Conservation (phyloP, 192 early-diverging fungal species). For the Spizellomyces sp. region DNA sequence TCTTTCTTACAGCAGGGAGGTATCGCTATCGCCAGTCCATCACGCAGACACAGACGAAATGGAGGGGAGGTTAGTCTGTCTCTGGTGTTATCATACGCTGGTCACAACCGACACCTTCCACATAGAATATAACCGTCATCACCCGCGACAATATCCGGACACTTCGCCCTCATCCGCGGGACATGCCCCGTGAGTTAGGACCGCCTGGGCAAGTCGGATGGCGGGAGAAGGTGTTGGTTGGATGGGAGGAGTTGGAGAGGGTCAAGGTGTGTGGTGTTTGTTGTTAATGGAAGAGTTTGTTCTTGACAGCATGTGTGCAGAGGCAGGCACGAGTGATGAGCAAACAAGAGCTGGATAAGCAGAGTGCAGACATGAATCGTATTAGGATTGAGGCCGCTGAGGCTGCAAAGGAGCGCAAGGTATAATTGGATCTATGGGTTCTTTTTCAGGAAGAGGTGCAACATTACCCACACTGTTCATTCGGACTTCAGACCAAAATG, state of each 20-base stretch:
- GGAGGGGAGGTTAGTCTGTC: no score
- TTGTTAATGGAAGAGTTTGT: constrained; percentile 1
- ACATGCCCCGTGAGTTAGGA: constrained; percentile 29
- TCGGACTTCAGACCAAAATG: constrained; percentile 44
- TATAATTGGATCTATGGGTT: not conserved
- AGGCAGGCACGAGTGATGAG: not conserved
- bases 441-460: not conserved
- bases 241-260: constrained; percentile 32
- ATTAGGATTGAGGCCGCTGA: constrained; percentile 34
- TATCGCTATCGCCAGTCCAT: no score
- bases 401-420: constrained; percentile 50
- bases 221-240: constrained; percentile 9
- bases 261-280: constrained; percentile 33
- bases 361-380: constrained; percentile 3
- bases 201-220: constrained; percentile 14
- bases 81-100: no score
- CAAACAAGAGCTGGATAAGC: not conserved
- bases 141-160: constrained; percentile 62
- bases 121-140: constrained; percentile 52
- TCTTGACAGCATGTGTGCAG: constrained; percentile 4
- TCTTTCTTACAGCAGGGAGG: no score
- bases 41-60: no score
- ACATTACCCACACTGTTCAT: not conserved
- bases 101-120: not conserved
- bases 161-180: constrained; percentile 47